Conservation (phyloP, 192 early-diverging fungal species). For the Umbelopsis sp. region DNA sequence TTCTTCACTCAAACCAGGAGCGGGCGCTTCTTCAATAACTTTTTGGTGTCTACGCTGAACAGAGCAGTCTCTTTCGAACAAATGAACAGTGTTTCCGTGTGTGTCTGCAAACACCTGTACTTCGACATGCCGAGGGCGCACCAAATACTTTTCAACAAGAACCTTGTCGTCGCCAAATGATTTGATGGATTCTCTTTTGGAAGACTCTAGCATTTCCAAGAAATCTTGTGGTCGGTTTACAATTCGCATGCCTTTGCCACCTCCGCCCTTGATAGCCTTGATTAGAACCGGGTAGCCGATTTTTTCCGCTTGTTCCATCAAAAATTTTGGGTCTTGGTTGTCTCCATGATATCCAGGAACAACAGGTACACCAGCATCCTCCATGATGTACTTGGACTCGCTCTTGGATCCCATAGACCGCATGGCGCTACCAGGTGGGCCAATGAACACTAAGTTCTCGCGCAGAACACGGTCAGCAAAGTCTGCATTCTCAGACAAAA, state of each 20-base stretch:
- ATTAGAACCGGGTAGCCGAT: constrained; percentile 97
- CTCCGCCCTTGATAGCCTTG: constrained; percentile 96
- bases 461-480: constrained; percentile 77
- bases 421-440: constrained; percentile 87
- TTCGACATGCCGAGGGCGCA: constrained; percentile 88
- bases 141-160: constrained; percentile 91
- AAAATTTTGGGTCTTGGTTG: constrained; percentile 73
- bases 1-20: constrained; percentile 76
- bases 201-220: constrained; percentile 81
- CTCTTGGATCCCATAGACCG: constrained; percentile 93
- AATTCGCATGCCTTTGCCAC: constrained; percentile 98
- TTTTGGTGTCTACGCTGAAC: constrained; percentile 97
- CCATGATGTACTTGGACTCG: constrained; percentile 91
- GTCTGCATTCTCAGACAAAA: constrained; percentile 91
- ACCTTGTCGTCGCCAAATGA: constrained; percentile 91
- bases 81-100: constrained; percentile 83
- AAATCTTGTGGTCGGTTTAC: constrained; percentile 78
- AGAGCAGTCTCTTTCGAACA: constrained; percentile 96
- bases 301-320: constrained; percentile 71
- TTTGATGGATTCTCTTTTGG: constrained; percentile 84
- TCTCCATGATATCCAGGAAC: constrained; percentile 95
- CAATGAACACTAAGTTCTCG: constrained; percentile 83
- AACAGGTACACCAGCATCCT: constrained; percentile 83
- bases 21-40: constrained; percentile 95
- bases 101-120: constrained; percentile 95